Evolutionary conservation across 202 grass and related monocot genomes (phyloP).

Genomic region (Dendrocalamus latiflorus): DNA sequence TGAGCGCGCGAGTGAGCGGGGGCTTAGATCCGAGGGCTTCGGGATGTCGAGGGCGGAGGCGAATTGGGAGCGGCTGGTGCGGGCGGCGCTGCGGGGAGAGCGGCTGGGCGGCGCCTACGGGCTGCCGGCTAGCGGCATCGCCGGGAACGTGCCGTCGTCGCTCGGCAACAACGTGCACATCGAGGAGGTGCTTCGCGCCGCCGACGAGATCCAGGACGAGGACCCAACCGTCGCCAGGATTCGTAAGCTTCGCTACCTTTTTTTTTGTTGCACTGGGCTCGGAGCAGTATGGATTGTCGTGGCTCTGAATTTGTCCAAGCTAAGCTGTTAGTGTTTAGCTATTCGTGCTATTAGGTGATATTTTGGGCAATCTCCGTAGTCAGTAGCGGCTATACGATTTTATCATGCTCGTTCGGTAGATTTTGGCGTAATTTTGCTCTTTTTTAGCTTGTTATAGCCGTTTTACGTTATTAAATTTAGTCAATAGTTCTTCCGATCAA

Average conservation of each 20-base stretch:
- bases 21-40: conserved; percentile 15
- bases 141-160: conserved; percentile 62
- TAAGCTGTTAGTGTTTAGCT: neutral
- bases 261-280: neutral
- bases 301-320: neutral
- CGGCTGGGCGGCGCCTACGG: conserved; percentile 37
- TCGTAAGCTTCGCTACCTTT: conserved; percentile 41
- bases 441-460: neutral
- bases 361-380: neutral
- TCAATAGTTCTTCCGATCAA: neutral
- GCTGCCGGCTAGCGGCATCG: conserved; percentile 51
- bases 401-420: neutral
- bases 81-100: conserved; percentile 71
- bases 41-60: conserved; percentile 63
- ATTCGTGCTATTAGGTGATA: neutral
- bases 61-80: conserved; percentile 90
- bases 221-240: conserved; percentile 77
- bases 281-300: neutral
- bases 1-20: conserved; percentile 11
- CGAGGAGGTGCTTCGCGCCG: conserved; percentile 82
- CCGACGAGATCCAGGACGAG: conserved; percentile 96
- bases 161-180: conserved; percentile 78
- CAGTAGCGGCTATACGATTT: neutral
- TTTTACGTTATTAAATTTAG: neutral
- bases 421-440: neutral